Evolutionary conservation across 1,284 basidiomycete genomes (phyloP), one percentile per base, ranked within the genome.

Genomic region (Irpex rosettiformis): DNA sequence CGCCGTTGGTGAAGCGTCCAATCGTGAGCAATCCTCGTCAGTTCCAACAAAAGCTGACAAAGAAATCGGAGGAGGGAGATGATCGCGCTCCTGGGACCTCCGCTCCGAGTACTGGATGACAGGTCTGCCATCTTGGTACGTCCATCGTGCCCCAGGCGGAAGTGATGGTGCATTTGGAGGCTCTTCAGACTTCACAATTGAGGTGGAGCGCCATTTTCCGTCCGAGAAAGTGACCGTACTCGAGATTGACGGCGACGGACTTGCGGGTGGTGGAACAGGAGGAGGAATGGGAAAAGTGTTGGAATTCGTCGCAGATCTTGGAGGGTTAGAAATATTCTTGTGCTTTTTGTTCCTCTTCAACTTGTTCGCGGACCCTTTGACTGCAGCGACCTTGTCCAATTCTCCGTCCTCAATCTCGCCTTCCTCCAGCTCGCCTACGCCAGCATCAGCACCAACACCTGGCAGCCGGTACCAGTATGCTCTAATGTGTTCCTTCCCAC

Each of bases 401-500:
- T 69, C 69, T n/a, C 70, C 68, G 24, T 71, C 70, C 52, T 69
- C 69, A 16, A 68, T 62, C 52, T 69, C 68, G 7, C 63, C 61
- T 30, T 64, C 63, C 45, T 64, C 61, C 13, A 61, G 33, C 33
- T 62, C 61, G 1, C 55, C 54, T 4, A 54, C 40, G 21, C 33
- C 52, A n/a, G 47, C 57, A 33, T 56, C 47, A n/a, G 54, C 42
- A 27, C 54, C 55, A 27, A 42, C 29, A 24, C 58, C 54, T 10
- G 49, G 52, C 11, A 60, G 57, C 0, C 66, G 65, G 63, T 82
- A 86, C 80, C 84, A 84, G 74, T 79, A 86, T 13, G 79, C 81
- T 33, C 79, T 74, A 54, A 86, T 79, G 49, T 73, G 67, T 56
- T 69, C 65, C 57, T 76, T 76, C 25, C 81, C 75, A 0, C 78